Conservation (phyloP, 1,284 basidiomycete species). For the Ganoderma leucocontextum region DNA sequence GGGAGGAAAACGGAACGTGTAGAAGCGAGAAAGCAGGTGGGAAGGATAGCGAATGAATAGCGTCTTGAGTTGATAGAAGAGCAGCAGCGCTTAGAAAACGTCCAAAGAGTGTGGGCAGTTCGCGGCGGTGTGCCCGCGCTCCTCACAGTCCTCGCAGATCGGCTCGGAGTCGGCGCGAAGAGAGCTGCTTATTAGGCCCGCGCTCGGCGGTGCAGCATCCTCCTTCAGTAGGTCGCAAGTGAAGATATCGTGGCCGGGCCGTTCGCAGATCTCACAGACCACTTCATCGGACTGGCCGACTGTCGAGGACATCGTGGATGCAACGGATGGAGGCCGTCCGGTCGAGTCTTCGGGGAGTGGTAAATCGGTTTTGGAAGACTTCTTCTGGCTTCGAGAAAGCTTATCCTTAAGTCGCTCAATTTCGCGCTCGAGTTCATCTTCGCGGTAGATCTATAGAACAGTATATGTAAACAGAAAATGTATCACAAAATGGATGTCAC, state of each 20-base stretch:
- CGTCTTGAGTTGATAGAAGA: background rate
- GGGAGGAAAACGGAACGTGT: background rate
- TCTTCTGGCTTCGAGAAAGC: slow-evolving; percentile 63
- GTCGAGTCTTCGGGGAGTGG: slow-evolving; percentile 39
- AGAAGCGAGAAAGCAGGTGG: slow-evolving; percentile 7
- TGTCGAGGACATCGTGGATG: slow-evolving; percentile 27
- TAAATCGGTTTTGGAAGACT: slow-evolving; percentile 61
- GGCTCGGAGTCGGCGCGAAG: slow-evolving; percentile 40
- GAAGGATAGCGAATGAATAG: background rate
- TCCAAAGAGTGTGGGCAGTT: slow-evolving; percentile 84
- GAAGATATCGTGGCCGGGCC: slow-evolving; percentile 84
- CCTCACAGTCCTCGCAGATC: slow-evolving; percentile 83
- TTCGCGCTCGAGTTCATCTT: slow-evolving; percentile 93
- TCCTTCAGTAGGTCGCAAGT: slow-evolving; percentile 72
- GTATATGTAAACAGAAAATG: background rate
- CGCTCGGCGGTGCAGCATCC: slow-evolving; percentile 37
- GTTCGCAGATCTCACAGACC: slow-evolving; percentile 86
- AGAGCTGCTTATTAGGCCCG: slow-evolving; percentile 19
- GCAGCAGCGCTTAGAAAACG: slow-evolving; percentile 63
- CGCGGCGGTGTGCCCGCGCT: slow-evolving; percentile 70
- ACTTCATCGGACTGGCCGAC: slow-evolving; percentile 38
- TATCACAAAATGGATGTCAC: slow-evolving; percentile 23
- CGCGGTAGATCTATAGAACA: slow-evolving; percentile 79
- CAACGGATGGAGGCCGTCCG: slow-evolving; percentile 21
- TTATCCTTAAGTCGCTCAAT: slow-evolving; percentile 80